These are phyloP conservation scores for Sanghuangporus baumii DNA, from an alignment of 1,284 basidiomycete species.

Conservation along the genomic window DNA sequence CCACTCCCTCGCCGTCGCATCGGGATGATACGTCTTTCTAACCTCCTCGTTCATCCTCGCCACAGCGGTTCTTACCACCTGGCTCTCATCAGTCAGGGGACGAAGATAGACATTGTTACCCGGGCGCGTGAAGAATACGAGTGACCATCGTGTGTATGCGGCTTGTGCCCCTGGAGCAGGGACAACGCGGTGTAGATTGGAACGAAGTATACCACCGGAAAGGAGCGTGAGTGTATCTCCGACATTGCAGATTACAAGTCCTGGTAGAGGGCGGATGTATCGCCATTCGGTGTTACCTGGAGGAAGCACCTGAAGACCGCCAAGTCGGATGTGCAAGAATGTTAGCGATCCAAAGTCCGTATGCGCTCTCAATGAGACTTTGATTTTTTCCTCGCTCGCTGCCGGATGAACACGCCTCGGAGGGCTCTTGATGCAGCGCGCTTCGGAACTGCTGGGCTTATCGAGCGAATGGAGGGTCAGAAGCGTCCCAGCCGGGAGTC, in stretches of 20 bases:
- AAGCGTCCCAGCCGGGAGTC: constrained; percentile 47
- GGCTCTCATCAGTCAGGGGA: constrained; percentile 44
- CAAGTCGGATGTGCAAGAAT: constrained; percentile 63
- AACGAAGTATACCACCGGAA: constrained; percentile 52
- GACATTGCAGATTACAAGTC: constrained; percentile 55
- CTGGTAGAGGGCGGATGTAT: constrained; percentile 58
- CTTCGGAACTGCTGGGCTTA: constrained; percentile 53
- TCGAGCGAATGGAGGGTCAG: constrained; percentile 37
- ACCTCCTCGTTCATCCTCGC: background rate
- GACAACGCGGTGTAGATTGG: constrained; percentile 47
- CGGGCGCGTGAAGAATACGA: constrained; percentile 60
- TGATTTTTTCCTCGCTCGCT: constrained; percentile 23
- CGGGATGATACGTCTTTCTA: constrained; percentile 4
- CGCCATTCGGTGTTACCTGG: constrained; percentile 62
- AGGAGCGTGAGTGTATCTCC: constrained; percentile 54
- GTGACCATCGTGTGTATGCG: constrained; percentile 45
- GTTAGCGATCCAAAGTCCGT: constrained; percentile 45
- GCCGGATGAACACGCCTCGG: background rate
- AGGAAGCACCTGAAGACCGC: constrained; percentile 64
- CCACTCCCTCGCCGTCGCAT: constrained; percentile 45
- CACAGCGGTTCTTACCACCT: constrained; percentile 1
- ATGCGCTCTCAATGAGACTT: constrained; percentile 42
- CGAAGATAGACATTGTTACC: constrained; percentile 43
- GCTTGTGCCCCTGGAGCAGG: constrained; percentile 43
- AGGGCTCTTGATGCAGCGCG: constrained; percentile 46